Base-by-base conservation (phyloP, 345 rosid genomes). In the Populus davidiana region DNA sequence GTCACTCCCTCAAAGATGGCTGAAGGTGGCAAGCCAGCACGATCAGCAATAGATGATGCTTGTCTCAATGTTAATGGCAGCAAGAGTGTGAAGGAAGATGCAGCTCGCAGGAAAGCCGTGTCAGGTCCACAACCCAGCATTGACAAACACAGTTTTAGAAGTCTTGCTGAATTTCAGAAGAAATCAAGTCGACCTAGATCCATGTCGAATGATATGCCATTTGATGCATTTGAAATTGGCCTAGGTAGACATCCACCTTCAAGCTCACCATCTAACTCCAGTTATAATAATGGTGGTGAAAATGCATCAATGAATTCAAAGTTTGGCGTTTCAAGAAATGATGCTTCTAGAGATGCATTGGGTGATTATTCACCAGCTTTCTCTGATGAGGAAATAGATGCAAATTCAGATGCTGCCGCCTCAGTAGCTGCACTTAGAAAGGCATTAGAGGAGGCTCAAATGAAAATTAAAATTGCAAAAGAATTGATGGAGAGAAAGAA, bases 361-460 rank as follows among this genome's bases (percentile, higher is more conserved):
- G 82, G 87, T 72, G 75, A 78, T 74, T 79, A 80, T 73, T 89
- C 96, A 25, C 95, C 97, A 25, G 79, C 89, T 75, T 84, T 72
- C 73, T 87, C 88, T 77, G 95, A 91, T 74, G 93, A 87, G 71
- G 91, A 92, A 81, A 79, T 92, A 75, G 97, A 93, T 81, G 83
- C 70, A 69, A 85, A 91, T 86, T 95, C 97, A 64, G 86, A 80
- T 80, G 99, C 99, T 7, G 96, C 98, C 20, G 84, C 90, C 78
- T 95, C 97, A 63, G 97, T 91, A 3, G 98, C 98, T 68, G 99
- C 96, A 25, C 85, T 95, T 88, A 88, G 83, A 78, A 89, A 86
- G 85, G 97, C 99, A 73, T 82, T 95, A 75, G 96, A 93, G 83
- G 92, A 91, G 84, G 99, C 99, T 78, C 91, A 90, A 76, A 85